phyloP scores from a whole-genome alignment of 2,329 filamentous ascomycete species.

The Colletotrichum godetiae region DNA sequence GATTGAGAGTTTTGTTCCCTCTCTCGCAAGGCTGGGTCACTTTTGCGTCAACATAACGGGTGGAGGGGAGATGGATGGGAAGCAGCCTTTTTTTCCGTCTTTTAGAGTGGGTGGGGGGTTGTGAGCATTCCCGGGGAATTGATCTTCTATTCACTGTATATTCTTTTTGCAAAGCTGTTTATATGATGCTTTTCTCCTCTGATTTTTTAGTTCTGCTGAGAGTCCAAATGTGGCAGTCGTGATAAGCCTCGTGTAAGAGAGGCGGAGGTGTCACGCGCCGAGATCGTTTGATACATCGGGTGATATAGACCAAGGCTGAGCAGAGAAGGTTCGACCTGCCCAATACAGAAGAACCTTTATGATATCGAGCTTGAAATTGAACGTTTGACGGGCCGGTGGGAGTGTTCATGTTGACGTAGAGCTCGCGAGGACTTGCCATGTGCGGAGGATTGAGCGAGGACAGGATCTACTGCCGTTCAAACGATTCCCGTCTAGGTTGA shows the following conservation, averaged over 20 bases:
- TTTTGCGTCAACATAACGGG: background rate
- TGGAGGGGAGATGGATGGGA: background rate
- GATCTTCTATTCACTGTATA: conserved; percentile 25
- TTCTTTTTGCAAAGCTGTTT: conserved; percentile 6
- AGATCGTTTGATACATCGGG: no score
- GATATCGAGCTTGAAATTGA: background rate
- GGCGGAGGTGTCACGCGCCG: no score
- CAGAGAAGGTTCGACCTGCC: background rate
- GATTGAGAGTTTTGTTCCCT: background rate
- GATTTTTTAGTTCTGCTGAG: background rate
- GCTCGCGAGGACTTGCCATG: background rate
- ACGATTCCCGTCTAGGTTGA: no score
- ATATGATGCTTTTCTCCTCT: background rate
- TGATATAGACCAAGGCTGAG: background rate
- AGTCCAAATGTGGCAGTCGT: background rate
- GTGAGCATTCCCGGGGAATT: conserved; percentile 16
- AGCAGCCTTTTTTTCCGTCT: background rate
- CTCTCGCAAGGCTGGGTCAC: background rate
- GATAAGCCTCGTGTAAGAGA: background rate
- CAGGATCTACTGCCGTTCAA: no score
- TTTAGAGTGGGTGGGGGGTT: conserved; percentile 4
- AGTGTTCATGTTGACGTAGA: background rate
- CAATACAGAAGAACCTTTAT: background rate
- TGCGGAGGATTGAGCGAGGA: no score
- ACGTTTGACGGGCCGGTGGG: background rate